phyloP scores from a whole-genome alignment of 768 basidiomycete genomes.

The Russula griseocarnosa region DNA sequence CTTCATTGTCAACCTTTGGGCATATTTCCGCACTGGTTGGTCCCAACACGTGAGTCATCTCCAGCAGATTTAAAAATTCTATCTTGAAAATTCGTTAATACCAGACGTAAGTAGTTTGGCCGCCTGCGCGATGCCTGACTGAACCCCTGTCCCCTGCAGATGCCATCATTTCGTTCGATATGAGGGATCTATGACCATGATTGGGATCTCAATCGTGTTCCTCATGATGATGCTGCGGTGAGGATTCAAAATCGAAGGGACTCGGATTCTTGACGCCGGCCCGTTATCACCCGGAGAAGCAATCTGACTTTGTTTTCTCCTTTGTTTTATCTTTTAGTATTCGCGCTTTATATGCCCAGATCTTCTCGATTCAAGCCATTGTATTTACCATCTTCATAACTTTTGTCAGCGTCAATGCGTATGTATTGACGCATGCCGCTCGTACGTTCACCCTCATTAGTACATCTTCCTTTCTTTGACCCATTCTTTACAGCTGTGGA shows the following conservation, averaged over 20 bases:
- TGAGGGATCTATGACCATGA: slow-evolving; percentile 46
- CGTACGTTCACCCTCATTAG: slow-evolving; percentile 37
- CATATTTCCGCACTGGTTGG: slow-evolving; percentile 31
- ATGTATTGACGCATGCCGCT: slow-evolving; percentile 49
- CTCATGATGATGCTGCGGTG: slow-evolving; percentile 58
- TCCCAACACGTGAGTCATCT: slow-evolving; percentile 20
- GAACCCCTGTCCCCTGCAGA: not conserved
- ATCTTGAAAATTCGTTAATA: not conserved
- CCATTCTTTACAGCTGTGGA: slow-evolving; percentile 1
- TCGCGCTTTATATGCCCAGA: slow-evolving; percentile 33
- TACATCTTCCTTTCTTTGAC: not conserved
- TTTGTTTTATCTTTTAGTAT: too few species aligned
- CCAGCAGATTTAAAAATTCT: not conserved
- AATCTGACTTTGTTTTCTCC: not conserved
- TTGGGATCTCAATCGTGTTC: slow-evolving; percentile 49
- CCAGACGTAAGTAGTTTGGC: not conserved
- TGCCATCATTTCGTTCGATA: slow-evolving; percentile 35
- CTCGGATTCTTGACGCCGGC: too few species aligned
- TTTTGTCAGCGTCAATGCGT: slow-evolving; percentile 49
- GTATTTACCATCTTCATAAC: slow-evolving; percentile 36
- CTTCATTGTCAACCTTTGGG: slow-evolving; percentile 52
- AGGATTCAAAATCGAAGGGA: slow-evolving; percentile 15
- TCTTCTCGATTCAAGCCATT: slow-evolving; percentile 32
- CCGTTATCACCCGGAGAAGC: not conserved
- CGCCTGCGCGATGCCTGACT: not conserved